phyloP scores from a whole-genome alignment of 305 asterid species.

The Fraxinus ornus region DNA sequence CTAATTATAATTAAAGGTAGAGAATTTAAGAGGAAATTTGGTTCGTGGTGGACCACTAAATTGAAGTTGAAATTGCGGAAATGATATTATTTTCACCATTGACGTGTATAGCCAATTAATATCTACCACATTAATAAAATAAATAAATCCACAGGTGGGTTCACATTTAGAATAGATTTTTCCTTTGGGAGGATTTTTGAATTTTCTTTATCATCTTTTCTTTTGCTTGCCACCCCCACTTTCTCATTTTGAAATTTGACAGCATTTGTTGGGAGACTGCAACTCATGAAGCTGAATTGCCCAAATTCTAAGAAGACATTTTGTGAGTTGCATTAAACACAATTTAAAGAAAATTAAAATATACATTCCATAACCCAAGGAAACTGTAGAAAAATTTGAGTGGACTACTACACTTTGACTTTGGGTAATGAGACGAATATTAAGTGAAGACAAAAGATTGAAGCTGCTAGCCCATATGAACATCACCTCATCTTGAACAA shows the following conservation, averaged over 20 bases:
- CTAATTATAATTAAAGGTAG: neutral
- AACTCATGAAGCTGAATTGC: neutral
- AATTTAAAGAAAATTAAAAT: neutral
- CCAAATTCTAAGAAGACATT: neutral
- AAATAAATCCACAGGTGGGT: neutral
- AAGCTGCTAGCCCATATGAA: neutral
- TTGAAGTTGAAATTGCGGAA: neutral
- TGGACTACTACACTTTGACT: too few relatives aligned
- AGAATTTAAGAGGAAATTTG: neutral
- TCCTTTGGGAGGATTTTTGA: neutral
- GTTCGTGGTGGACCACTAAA: neutral
- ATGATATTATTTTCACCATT: neutral
- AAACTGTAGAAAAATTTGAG: neutral
- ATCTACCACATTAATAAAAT: too few relatives aligned
- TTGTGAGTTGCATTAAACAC: neutral
- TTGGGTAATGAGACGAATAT: neutral
- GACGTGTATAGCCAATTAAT: neutral
- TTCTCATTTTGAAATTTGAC: neutral
- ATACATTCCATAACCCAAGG: neutral
- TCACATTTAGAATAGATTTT: neutral
- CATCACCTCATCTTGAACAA: neutral
- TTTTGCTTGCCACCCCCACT: neutral
- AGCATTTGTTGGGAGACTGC: neutral
- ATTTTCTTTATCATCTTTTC: neutral
- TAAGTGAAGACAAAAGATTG: neutral